phyloP scores from a whole-genome alignment of 305 asterid genomes.

The Solanum chacoense region DNA sequence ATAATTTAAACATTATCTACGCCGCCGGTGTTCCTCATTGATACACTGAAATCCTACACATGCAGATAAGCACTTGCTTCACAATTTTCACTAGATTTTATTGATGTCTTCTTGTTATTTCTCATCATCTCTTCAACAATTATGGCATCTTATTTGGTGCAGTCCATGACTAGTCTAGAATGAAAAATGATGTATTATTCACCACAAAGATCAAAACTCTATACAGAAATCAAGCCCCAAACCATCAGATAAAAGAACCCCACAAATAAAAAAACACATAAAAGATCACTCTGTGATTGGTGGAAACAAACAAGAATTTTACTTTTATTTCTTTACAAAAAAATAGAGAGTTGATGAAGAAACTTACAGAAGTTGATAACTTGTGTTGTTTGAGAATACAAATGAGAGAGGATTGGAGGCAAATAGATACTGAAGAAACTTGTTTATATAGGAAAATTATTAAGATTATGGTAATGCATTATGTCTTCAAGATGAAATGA shows the following conservation, averaged over 20 bases:
- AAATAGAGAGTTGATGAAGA: not conserved
- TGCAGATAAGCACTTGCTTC: too few species aligned
- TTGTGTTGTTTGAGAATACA: not conserved
- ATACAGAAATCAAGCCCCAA: not conserved
- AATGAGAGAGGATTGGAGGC: not conserved
- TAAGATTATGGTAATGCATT: not conserved
- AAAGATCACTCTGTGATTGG: not conserved
- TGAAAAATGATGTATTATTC: too few species aligned
- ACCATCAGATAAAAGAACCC: not conserved
- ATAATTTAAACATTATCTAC: too few species aligned
- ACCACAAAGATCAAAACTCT: not conserved
- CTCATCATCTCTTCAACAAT: not conserved
- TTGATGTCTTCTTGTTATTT: not conserved
- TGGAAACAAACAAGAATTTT: too few species aligned
- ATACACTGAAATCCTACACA: too few species aligned
- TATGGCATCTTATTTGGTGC: not conserved
- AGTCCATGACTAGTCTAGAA: not conserved
- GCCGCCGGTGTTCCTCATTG: too few species aligned
- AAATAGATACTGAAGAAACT: not conserved
- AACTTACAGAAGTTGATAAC: not conserved
- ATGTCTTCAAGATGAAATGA: not conserved
- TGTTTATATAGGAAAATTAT: not conserved
- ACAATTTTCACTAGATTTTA: too few species aligned
- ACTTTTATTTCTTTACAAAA: not conserved
- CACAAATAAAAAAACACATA: not conserved